Conservation (phyloP, 108 stramenopile species). For the Stephanodiscus minutulus region DNA sequence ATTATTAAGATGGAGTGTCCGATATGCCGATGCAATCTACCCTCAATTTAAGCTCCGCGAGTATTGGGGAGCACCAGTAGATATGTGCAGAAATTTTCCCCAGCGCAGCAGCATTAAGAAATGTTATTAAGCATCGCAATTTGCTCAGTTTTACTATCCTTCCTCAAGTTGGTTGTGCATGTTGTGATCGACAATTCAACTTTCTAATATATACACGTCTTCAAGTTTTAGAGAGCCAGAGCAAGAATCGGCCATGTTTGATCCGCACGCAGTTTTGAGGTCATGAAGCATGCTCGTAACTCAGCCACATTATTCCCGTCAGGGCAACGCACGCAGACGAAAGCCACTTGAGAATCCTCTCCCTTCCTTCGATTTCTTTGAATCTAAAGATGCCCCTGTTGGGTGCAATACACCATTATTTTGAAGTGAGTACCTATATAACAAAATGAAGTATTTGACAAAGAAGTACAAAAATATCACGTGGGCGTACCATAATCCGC, state of each 20-base stretch:
- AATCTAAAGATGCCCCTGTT: constrained; percentile 45
- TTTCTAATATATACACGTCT: too few species aligned
- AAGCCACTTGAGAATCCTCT: constrained; percentile 37
- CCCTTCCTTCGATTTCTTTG: constrained; percentile 31
- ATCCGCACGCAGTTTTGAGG: background rate
- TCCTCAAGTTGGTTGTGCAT: background rate
- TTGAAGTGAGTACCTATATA: background rate
- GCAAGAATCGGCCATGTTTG: background rate
- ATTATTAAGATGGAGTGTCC: constrained; percentile 89
- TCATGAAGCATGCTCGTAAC: constrained; percentile 60
- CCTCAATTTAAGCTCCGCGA: constrained; percentile 11
- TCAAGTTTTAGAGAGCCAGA: background rate
- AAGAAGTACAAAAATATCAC: background rate
- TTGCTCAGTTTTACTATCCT: too few species aligned
- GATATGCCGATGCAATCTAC: constrained; percentile 67
- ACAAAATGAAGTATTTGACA: background rate
- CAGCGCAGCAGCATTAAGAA: background rate
- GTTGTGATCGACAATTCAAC: background rate
- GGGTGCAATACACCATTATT: background rate
- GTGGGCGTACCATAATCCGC: constrained; percentile 34
- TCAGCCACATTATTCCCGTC: constrained; percentile 52
- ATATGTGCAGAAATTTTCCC: background rate
- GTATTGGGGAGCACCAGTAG: background rate
- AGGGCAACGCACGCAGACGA: constrained; percentile 24
- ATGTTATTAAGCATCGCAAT: background rate